A percentile compares a stretch with the other conserved stretches of the same genome.
Conservation (phyloP, 2,329 filamentous ascomycete genomes). For the Daldinia sp. region DNA sequence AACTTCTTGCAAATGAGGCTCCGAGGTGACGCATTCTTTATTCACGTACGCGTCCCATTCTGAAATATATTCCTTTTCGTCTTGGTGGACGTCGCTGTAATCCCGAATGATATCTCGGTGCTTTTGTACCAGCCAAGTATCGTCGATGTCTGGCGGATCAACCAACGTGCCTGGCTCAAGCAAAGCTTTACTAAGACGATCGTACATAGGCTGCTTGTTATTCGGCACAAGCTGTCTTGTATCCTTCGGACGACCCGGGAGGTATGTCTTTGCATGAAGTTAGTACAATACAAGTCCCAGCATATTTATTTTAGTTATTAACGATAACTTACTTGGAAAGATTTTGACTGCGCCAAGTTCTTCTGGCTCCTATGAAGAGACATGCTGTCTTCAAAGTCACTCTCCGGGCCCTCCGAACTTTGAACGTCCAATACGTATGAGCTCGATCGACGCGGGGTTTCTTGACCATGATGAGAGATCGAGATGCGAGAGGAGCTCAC, state of each 20-base stretch:
- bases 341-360: conserved; percentile 37
- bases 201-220: conserved; percentile 66
- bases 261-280: conserved; percentile 35
- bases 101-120: conserved; percentile 69
- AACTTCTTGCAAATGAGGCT: conserved; percentile 63
- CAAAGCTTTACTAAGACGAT: conserved; percentile 66
- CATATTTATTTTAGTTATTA: background rate
- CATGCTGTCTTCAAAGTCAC: conserved; percentile 44
- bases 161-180: conserved; percentile 64
- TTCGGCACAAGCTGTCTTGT: conserved; percentile 61
- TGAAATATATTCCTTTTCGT: conserved; percentile 69
- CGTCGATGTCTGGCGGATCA: conserved; percentile 59
- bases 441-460: conserved; percentile 43
- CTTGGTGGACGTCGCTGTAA: conserved; percentile 65
- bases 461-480: conserved; percentile 47
- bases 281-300: conserved; percentile 22
- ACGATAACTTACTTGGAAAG: conserved; percentile 40
- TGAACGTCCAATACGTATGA: conserved; percentile 40
- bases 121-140: conserved; percentile 69
- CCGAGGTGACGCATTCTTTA: conserved; percentile 63
- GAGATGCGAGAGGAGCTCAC: conserved; percentile 44
- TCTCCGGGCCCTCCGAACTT: conserved; percentile 47
- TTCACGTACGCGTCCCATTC: conserved; percentile 70
- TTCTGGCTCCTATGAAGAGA: conserved; percentile 45
- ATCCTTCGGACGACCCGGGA: conserved; percentile 43